These are phyloP conservation scores for Ustilago curta DNA, from an alignment of 1,284 basidiomycete species.

Conservation along the genomic window DNA sequence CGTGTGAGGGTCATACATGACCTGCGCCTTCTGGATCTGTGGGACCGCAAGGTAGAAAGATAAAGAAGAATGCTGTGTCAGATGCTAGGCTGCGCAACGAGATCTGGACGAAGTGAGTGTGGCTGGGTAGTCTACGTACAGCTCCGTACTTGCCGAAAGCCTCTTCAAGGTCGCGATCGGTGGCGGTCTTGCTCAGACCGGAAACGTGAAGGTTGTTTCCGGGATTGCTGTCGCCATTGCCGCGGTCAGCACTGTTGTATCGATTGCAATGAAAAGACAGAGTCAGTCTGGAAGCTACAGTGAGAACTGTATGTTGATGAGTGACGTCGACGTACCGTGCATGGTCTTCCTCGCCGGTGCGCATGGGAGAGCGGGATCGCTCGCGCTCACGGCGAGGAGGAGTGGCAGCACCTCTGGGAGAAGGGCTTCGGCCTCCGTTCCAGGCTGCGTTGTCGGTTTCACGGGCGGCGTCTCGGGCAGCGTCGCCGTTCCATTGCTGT, in stretches of 20 bases:
- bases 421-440: constrained; percentile 50
- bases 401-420: constrained; percentile 48
- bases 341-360: constrained; percentile 40
- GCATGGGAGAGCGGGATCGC: constrained; percentile 45
- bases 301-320: too few species aligned
- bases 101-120: too few species aligned
- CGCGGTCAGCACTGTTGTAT: constrained; percentile 53
- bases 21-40: constrained; percentile 78
- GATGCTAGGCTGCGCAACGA: too few species aligned
- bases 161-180: constrained; percentile 86
- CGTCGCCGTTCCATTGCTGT: constrained; percentile 57
- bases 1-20: constrained; percentile 97
- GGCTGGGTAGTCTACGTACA: constrained; percentile 73
- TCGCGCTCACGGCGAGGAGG: constrained; percentile 58
- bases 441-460: constrained; percentile 50
- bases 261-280: neutral
- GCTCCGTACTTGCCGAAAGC: constrained; percentile 89
- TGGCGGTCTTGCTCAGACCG: constrained; percentile 81
- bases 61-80: neutral
- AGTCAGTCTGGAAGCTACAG: neutral
- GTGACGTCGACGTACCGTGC: constrained; percentile 40
- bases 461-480: constrained; percentile 54
- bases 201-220: constrained; percentile 98
- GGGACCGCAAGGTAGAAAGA: neutral
- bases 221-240: constrained; percentile 75